Conservation (phyloP, 1,139 yeast genomes). For the Zygosaccharomyces pseudobailii region DNA sequence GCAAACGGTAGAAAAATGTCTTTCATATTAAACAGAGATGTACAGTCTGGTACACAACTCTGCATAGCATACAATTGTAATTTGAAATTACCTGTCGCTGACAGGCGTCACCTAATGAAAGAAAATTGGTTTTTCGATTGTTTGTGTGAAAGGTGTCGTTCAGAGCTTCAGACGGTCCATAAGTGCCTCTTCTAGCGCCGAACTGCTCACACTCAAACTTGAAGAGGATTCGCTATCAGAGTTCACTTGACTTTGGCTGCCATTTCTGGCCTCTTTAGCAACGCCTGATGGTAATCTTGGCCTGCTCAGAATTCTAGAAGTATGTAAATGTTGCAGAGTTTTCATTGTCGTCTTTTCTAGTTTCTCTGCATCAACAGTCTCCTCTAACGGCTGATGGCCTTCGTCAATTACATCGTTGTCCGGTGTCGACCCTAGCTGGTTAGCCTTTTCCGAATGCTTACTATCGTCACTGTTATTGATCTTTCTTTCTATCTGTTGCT, state of each 20-base stretch:
- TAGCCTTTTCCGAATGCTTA: slow-evolving; percentile 3
- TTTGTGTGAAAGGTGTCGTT: slow-evolving; percentile 45
- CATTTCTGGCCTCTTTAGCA: slow-evolving; percentile 8
- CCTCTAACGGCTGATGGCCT: not conserved
- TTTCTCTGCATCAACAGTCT: not conserved
- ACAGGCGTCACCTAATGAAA: slow-evolving; percentile 42
- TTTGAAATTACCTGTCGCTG: slow-evolving; percentile 39
- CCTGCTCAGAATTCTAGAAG: slow-evolving; percentile 24
- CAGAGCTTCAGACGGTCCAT: slow-evolving; percentile 32
- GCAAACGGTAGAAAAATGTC: slow-evolving; percentile 36
- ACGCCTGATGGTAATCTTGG: slow-evolving; percentile 8
- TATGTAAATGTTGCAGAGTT: slow-evolving; percentile 22
- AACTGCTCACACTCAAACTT: slow-evolving; percentile 39
- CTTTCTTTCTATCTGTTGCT: slow-evolving; percentile 22
- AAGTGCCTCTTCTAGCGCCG: slow-evolving; percentile 45
- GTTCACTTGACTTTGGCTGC: slow-evolving; percentile 1
- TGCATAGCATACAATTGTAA: slow-evolving; percentile 62
- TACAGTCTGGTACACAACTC: slow-evolving; percentile 46
- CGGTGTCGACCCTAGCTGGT: slow-evolving; percentile 5
- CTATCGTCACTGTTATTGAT: slow-evolving; percentile 8
- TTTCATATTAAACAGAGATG: slow-evolving; percentile 35
- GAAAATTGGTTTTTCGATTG: slow-evolving; percentile 64
- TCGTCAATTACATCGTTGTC: not conserved
- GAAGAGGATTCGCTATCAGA: slow-evolving; percentile 26
- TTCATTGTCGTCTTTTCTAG: slow-evolving; percentile 14